phyloP scores from a whole-genome alignment of 108 stramenopile species.

The Schizochytrium sp. region DNA sequence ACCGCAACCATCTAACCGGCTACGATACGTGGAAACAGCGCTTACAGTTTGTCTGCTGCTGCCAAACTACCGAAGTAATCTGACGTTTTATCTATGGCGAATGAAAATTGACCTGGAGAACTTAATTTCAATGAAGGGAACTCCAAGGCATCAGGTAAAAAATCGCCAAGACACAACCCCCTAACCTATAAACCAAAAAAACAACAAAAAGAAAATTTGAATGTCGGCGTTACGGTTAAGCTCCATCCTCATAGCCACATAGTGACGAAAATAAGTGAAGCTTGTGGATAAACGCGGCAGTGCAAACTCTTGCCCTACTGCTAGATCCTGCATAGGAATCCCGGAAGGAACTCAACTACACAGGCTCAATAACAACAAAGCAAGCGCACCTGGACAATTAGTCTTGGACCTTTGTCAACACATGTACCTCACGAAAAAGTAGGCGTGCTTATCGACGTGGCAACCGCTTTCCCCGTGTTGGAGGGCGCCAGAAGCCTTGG shows the following conservation, averaged over 20 bases:
- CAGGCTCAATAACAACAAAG: not conserved
- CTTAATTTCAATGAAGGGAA: conserved; percentile 6
- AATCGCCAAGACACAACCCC: no score
- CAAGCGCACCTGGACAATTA: conserved; percentile 49
- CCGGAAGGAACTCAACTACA: not conserved
- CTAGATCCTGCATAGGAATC: not conserved
- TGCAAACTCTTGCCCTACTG: not conserved
- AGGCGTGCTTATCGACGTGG: conserved; percentile 37
- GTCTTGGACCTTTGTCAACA: conserved; percentile 33
- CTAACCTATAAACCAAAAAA: no score
- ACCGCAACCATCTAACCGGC: not conserved
- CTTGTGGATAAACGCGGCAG: conserved; percentile 28
- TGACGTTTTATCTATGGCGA: not conserved
- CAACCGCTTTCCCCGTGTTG: conserved; percentile 44
- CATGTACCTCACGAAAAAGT: conserved; percentile 45
- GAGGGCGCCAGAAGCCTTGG: conserved; percentile 43
- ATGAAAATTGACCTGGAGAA: not conserved
- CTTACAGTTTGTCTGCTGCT: conserved; percentile 44
- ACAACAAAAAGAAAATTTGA: not conserved
- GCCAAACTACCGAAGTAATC: not conserved
- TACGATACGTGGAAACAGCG: conserved; percentile 32
- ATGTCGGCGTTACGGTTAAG: conserved; percentile 43
- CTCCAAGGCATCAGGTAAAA: conserved; percentile 33
- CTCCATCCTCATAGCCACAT: conserved; percentile 7
- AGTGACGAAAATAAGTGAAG: not conserved